Evolutionary conservation across 768 basidiomycete genomes (phyloP).

Genomic region (Saitozyma podzolica): DNA sequence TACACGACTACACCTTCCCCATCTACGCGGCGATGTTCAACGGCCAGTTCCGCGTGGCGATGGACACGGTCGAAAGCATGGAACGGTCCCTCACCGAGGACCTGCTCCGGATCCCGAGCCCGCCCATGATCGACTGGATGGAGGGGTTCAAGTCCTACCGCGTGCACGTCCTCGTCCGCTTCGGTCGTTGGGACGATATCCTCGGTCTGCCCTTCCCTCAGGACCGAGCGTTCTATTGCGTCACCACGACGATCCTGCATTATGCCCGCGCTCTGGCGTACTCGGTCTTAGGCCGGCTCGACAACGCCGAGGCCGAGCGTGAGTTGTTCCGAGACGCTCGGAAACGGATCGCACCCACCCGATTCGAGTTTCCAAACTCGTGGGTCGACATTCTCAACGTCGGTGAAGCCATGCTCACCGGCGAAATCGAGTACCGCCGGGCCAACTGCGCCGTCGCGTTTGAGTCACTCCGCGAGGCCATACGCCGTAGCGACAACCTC

Average conservation of each 20-base stretch:
- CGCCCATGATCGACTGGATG: too few relatives aligned
- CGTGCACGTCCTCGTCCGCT: constrained; percentile 37
- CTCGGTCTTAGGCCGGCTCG: constrained; percentile 24
- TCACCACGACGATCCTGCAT: constrained; percentile 25
- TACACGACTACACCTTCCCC: constrained; percentile 36
- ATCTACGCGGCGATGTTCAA: constrained; percentile 43
- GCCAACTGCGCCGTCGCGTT: constrained; percentile 38
- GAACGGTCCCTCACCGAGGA: constrained; percentile 26
- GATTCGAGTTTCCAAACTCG: constrained; percentile 39
- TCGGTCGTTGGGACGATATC: constrained; percentile 43
- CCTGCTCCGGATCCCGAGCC: constrained; percentile 9
- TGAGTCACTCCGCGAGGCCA: constrained; percentile 31
- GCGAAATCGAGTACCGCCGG: constrained; percentile 45
- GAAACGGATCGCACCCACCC: constrained; percentile 17
- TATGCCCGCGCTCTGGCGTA: constrained; percentile 36
- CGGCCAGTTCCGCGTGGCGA: constrained; percentile 31
- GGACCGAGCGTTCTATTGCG: constrained; percentile 25
- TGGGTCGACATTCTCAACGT: constrained; percentile 25
- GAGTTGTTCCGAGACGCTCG: constrained; percentile 12
- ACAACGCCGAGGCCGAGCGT: constrained; percentile 23
- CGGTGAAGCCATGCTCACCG: constrained; percentile 36
- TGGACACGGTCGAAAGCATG: constrained; percentile 25
- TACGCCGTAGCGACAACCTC: constrained; percentile 29
- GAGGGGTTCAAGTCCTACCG: constrained; percentile 22
- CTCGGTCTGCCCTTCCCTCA: constrained; percentile 9